Base-by-base conservation (phyloP, 1,284 basidiomycete species). In the Austroboletus niveus region DNA sequence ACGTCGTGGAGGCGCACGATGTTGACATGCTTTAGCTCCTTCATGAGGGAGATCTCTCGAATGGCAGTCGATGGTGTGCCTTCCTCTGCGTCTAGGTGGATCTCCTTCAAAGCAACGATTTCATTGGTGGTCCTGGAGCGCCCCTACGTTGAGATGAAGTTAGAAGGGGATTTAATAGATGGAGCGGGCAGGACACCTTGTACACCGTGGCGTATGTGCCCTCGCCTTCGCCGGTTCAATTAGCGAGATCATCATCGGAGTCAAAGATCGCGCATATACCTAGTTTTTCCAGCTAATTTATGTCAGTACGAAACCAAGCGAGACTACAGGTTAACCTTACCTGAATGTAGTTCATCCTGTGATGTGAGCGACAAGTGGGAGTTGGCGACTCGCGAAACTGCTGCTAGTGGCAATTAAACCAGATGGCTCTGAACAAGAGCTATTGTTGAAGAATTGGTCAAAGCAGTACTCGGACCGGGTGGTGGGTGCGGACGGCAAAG, bases 1-100 rank as follows among this genome's bases (percentile, higher is more conserved):
- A 99, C 97, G 69, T 99, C 97, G 77, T 98, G 87, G 15, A 99
- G 84, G 62, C 96, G 92, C 65, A 94, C 90, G 62, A 95, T 94
- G 73, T 97, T 96, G 74, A 89, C 84, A 64, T 97, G 94, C 69
- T 94, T 93, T 64, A 97, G 84, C 69, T 97, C 93, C 71, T 97
- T 97, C 93, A 97, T 95, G 60, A 97, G 82, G 38, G 90, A 94
- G 61, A 97, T 96, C 75, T 97, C 93, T 46, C 93, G 88, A 66
- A 97, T 97, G 47, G 93, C 93, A 24, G 93, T 97, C 10, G 92
- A 94, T 35, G 93, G 94, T 0, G 93, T 97, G 42, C 93, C 93
- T 72, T 97, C 93, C 69, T 97, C 93, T 8, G 94, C 90, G 75
- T 97, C 93, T 55, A 97, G 87, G 63, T 96, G 93, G 57, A 96